Conservation (phyloP, 2,329 filamentous ascomycete genomes). For the Aureobasidium leucospermi region DNA sequence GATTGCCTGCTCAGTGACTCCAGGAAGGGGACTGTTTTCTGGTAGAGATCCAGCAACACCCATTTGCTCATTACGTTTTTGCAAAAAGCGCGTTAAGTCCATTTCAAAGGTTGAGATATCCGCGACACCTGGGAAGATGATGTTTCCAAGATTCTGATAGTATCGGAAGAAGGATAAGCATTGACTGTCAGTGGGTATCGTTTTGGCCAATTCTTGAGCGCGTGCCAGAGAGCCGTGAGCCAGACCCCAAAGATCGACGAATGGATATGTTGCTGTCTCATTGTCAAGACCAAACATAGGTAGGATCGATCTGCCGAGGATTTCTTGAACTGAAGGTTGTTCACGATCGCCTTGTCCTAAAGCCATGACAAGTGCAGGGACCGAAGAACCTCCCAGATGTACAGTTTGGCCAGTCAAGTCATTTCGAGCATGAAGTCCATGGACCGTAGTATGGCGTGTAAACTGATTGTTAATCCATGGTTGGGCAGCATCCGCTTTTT, state of each 20-base stretch:
- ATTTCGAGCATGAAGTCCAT: slow-evolving; percentile 55
- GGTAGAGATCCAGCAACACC: slow-evolving; percentile 6
- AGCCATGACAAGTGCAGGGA: slow-evolving; percentile 53
- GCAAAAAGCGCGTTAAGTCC: slow-evolving; percentile 47
- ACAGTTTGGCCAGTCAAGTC: slow-evolving; percentile 53
- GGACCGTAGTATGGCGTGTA: slow-evolving; percentile 35
- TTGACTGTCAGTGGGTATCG: slow-evolving; percentile 51
- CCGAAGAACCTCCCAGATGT: slow-evolving; percentile 54
- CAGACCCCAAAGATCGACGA: slow-evolving; percentile 56
- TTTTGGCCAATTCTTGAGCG: slow-evolving; percentile 51
- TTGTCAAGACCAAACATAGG: slow-evolving; percentile 58
- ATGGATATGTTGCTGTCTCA: slow-evolving; percentile 57
- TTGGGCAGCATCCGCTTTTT: background rate
- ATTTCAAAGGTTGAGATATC: slow-evolving; percentile 49
- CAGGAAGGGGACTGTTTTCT: slow-evolving; percentile 26
- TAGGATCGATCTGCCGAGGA: slow-evolving; percentile 54
- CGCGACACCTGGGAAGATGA: slow-evolving; percentile 54
- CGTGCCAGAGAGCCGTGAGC: slow-evolving; percentile 52
- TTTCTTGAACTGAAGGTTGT: slow-evolving; percentile 48
- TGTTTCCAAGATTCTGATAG: slow-evolving; percentile 52
- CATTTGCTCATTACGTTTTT: slow-evolving; percentile 40
- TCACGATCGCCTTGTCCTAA: slow-evolving; percentile 38
- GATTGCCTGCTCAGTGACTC: slow-evolving; percentile 47
- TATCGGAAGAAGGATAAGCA: slow-evolving; percentile 51
- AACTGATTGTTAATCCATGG: slow-evolving; percentile 13